A percentile compares a stretch with the other conserved stretches of the same genome.
Evolutionary conservation across 2,329 filamentous ascomycete genomes (phyloP).

Genomic region (Claviceps lovelessii): DNA sequence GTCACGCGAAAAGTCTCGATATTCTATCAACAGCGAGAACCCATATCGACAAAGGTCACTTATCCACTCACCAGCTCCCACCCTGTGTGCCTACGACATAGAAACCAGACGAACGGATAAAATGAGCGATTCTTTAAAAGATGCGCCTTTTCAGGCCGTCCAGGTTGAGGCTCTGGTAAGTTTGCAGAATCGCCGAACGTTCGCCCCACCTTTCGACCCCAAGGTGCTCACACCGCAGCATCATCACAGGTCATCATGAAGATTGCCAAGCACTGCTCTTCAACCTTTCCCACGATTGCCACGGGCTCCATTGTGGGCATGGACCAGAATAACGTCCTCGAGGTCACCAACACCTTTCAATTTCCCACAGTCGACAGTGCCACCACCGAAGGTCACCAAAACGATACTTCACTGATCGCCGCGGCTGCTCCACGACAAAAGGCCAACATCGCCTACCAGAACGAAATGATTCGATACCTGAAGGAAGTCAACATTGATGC

Average conservation of each 20-base stretch:
- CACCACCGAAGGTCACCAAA: conserved; percentile 58
- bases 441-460: conserved; percentile 75
- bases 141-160: conserved; percentile 67
- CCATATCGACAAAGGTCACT: conserved; percentile 8
- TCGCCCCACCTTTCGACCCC: conserved; percentile 21
- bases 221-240: conserved; percentile 8
- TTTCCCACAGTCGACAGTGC: conserved; percentile 73
- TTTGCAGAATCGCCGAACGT: conserved; percentile 10
- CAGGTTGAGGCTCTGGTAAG: conserved; percentile 89
- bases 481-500: conserved; percentile 97
- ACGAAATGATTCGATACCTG: conserved; percentile 92
- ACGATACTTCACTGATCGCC: conserved; percentile 59
- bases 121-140: conserved; percentile 48
- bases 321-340: conserved; percentile 66
- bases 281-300: conserved; percentile 73
- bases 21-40: conserved; percentile 21
- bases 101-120: conserved; percentile 17
- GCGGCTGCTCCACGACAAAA: conserved; percentile 86
- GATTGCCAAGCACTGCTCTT: conserved; percentile 89
- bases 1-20: conserved; percentile 27
- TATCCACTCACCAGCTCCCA: conserved; percentile 13
- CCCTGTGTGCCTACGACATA: conserved; percentile 3
- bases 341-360: conserved; percentile 90
- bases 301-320: conserved; percentile 88
- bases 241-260: conserved; percentile 73